Percentiles rank a stretch among this genome's conserved stretches.
Conservation (phyloP, 768 basidiomycete genomes). For the Saitozyma podzolica region DNA sequence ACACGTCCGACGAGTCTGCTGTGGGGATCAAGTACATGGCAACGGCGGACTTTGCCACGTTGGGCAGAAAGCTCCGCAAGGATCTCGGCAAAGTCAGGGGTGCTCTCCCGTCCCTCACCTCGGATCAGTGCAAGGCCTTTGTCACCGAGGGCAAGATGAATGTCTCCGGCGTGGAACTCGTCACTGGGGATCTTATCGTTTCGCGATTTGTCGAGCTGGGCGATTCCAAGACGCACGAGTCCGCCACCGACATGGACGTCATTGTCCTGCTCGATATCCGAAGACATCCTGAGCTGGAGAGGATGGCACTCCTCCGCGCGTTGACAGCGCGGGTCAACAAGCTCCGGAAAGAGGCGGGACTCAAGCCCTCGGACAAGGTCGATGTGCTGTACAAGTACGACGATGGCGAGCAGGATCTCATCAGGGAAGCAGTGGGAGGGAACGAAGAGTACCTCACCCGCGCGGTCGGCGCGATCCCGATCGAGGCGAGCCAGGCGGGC, state of each 20-base stretch:
- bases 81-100: constrained; percentile 86
- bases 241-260: constrained; percentile 82
- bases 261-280: constrained; percentile 89
- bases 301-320: constrained; percentile 86
- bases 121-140: constrained; percentile 79
- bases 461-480: constrained; percentile 72
- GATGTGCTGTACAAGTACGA: constrained; percentile 81
- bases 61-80: constrained; percentile 90
- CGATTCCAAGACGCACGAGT: constrained; percentile 60
- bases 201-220: constrained; percentile 82
- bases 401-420: constrained; percentile 61
- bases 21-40: constrained; percentile 89
- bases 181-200: constrained; percentile 85
- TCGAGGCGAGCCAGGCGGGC: constrained; percentile 61
- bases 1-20: constrained; percentile 80
- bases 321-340: constrained; percentile 91
- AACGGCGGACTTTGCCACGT: constrained; percentile 89
- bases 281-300: constrained; percentile 78
- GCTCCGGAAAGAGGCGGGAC: constrained; percentile 88
- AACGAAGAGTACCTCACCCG: constrained; percentile 70
- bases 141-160: constrained; percentile 70
- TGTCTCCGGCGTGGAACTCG: constrained; percentile 85
- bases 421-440: constrained; percentile 61
- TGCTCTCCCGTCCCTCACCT: constrained; percentile 74
- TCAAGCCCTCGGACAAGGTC: constrained; percentile 93